phyloP scores from a whole-genome alignment of 73 alveolate species.

The Paraurostyla sp. region DNA sequence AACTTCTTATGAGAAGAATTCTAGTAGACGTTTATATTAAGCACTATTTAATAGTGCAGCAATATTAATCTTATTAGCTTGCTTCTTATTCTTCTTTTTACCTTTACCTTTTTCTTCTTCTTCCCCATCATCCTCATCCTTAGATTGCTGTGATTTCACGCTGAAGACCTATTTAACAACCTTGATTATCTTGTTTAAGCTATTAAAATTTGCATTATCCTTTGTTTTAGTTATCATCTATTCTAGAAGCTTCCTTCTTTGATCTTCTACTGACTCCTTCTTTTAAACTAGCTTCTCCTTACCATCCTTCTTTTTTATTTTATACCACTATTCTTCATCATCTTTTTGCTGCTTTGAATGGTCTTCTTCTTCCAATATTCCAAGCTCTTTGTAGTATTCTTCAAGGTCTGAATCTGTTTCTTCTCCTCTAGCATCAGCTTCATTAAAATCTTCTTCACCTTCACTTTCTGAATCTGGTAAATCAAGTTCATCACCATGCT shows the following conservation, averaged over 20 bases:
- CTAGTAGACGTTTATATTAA: slow-evolving; percentile 31
- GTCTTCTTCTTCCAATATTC: slow-evolving; percentile 54
- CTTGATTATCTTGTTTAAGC: slow-evolving; percentile 26
- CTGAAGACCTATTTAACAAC: slow-evolving; percentile 43
- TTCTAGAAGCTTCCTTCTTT: slow-evolving; percentile 30
- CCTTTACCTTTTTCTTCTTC: background rate
- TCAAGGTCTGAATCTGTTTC: slow-evolving; percentile 51
- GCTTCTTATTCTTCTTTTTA: slow-evolving; percentile 10
- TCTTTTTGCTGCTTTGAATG: background rate
- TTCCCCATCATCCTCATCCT: slow-evolving; percentile 21
- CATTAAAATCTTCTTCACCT: background rate
- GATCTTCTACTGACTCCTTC: slow-evolving; percentile 31
- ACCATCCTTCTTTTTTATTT: slow-evolving; percentile 15
- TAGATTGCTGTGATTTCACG: background rate
- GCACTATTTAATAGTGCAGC: slow-evolving; percentile 27
- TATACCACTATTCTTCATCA: slow-evolving; percentile 9
- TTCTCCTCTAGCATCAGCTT: slow-evolving; percentile 42
- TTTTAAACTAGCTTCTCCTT: background rate
- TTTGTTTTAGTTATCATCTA: slow-evolving; percentile 1
- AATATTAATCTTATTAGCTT: background rate
- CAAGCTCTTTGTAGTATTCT: slow-evolving; percentile 51
- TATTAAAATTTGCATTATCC: slow-evolving; percentile 8
- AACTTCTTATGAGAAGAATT: slow-evolving; percentile 26
- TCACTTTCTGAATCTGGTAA: slow-evolving; percentile 37
- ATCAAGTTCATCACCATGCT: slow-evolving; percentile 38